Percentiles rank a stretch among this genome's conserved stretches.
These are phyloP conservation scores for Penicillium samsonianum DNA, from an alignment of 495 filamentous ascomycete species.

Conservation along the genomic window DNA sequence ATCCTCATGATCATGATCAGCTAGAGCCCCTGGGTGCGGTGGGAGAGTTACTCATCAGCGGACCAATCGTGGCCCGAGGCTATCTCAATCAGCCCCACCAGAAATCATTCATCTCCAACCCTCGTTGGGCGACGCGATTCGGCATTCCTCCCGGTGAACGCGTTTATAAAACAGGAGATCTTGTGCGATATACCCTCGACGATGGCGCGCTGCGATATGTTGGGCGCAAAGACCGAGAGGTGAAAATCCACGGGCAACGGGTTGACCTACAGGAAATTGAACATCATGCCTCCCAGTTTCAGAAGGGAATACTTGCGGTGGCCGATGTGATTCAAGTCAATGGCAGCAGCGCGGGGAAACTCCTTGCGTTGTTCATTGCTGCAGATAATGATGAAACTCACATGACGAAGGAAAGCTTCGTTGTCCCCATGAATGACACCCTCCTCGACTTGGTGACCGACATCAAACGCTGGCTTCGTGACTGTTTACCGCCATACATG, in stretches of 20 bases:
- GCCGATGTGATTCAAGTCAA: not conserved
- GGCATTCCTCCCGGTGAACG: not conserved
- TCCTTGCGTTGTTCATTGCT: not conserved
- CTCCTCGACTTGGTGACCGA: not conserved
- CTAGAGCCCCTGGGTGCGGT: conserved; percentile 43
- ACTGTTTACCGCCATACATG: not conserved
- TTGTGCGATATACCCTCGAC: not conserved
- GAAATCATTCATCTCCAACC: conserved; percentile 3
- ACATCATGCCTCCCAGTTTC: not conserved
- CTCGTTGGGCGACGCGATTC: not conserved
- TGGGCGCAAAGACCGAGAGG: conserved; percentile 9
- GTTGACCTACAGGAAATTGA: conserved; percentile 12
- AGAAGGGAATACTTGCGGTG: not conserved
- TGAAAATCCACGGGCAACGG: conserved; percentile 13
- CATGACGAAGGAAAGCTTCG: not conserved
- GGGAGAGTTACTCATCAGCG: conserved; percentile 45
- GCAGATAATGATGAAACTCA: not conserved
- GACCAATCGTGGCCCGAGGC: conserved; percentile 18
- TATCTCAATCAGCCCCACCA: conserved; percentile 6
- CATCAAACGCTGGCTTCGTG: not conserved
- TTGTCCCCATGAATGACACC: not conserved
- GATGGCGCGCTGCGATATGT: not conserved
- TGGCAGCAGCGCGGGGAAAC: not conserved
- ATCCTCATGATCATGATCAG: conserved; percentile 31
- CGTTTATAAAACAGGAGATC: conserved; percentile 12